Evolutionary conservation across 2,329 filamentous ascomycete genomes (phyloP).

Genomic region (Byssochlamys sp.): DNA sequence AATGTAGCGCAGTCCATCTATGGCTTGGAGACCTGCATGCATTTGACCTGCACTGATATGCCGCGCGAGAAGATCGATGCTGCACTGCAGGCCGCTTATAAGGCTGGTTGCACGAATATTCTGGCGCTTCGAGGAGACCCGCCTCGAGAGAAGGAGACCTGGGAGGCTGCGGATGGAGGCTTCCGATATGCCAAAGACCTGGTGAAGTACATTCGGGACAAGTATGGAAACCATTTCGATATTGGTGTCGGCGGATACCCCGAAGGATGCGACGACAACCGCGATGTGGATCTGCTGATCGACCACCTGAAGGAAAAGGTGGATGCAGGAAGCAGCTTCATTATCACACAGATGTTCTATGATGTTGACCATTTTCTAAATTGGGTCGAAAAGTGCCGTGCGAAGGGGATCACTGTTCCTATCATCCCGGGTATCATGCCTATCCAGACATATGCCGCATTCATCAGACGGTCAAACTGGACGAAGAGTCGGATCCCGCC

Average conservation of each 20-base stretch:
- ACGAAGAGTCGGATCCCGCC: constrained; percentile 77
- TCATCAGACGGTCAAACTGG: constrained; percentile 80
- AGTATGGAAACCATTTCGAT: constrained; percentile 83
- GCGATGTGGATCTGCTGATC: constrained; percentile 72
- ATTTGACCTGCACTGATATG: constrained; percentile 98
- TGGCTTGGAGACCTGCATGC: constrained; percentile 97
- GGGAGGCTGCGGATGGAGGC: constrained; percentile 75
- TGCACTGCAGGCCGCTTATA: constrained; percentile 78
- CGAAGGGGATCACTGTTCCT: constrained; percentile 69
- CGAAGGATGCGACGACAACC: constrained; percentile 88
- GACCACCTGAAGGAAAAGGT: constrained; percentile 95
- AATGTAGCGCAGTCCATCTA: constrained; percentile 89
- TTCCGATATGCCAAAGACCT: constrained; percentile 91
- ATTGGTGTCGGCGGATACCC: constrained; percentile 96
- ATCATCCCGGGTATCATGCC: constrained; percentile 86
- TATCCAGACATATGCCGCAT: constrained; percentile 89
- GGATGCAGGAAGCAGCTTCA: constrained; percentile 83
- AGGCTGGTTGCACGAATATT: constrained; percentile 94
- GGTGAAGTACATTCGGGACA: constrained; percentile 68
- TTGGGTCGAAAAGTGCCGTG: constrained; percentile 80
- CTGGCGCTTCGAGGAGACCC: constrained; percentile 87
- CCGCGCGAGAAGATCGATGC: constrained; percentile 81
- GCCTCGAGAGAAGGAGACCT: constrained; percentile 84
- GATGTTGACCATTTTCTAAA: constrained; percentile 88
- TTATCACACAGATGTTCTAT: constrained; percentile 99